A percentile compares a stretch with the other conserved stretches of the same genome.
phyloP scores from a whole-genome alignment of 2,329 filamentous ascomycete genomes.

The Penicillium sp. region DNA sequence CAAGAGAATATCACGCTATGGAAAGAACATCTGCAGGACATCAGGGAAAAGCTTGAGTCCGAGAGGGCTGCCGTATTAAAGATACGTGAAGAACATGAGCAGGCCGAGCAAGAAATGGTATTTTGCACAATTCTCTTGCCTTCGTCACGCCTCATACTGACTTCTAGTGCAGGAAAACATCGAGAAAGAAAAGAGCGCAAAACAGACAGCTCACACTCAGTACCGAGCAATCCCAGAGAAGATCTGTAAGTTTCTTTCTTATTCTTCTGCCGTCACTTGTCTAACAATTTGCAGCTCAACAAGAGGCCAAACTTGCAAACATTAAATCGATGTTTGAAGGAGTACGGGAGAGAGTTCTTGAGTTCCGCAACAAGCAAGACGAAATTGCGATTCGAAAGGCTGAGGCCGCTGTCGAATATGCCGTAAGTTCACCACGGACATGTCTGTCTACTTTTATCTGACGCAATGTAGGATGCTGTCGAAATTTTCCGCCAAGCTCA shows the following conservation, averaged over 20 bases:
- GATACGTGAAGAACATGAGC: conserved; percentile 22
- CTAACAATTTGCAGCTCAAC: conserved; percentile 39
- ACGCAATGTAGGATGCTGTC: conserved; percentile 52
- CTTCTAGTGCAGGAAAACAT: conserved; percentile 26
- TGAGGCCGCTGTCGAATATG: conserved; percentile 55
- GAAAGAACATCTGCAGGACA: conserved; percentile 41
- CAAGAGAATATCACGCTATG: conserved; percentile 49
- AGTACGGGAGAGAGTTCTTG: conserved; percentile 50
- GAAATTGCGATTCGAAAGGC: conserved; percentile 56
- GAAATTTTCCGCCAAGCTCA: conserved; percentile 61
- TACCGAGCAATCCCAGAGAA: conserved; percentile 68
- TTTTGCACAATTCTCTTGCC: conserved; percentile 6
- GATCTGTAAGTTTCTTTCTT: conserved; percentile 57
- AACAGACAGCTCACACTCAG: conserved; percentile 64
- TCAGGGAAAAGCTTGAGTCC: conserved; percentile 27
- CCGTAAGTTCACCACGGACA: conserved; percentile 39
- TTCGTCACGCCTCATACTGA: conserved; percentile 9
- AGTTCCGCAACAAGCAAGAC: conserved; percentile 57
- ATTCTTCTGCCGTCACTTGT: neutral
- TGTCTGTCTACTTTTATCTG: neutral
- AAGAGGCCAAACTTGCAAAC: conserved; percentile 48
- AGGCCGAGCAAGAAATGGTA: conserved; percentile 45
- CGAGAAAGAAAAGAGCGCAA: conserved; percentile 60
- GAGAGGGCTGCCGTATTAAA: conserved; percentile 29
- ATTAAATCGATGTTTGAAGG: conserved; percentile 41